Conservation (phyloP, 2,329 filamentous ascomycete genomes). For the Sporothrix schenckii region DNA sequence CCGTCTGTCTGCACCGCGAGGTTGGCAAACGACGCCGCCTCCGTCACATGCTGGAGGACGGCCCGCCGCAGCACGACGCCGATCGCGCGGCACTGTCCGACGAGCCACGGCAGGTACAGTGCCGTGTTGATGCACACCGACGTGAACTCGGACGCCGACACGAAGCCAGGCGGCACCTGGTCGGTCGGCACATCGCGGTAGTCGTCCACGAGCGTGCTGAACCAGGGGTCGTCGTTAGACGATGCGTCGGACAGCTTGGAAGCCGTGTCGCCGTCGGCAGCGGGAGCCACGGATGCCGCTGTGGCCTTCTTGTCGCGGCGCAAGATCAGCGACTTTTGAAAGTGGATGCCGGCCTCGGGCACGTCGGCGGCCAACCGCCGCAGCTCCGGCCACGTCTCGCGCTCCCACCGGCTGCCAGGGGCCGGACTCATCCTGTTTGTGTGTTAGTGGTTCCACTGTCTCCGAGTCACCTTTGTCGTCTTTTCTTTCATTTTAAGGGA, state of each 20-base stretch:
- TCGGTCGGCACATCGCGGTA: constrained; percentile 63
- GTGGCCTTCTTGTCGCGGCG: constrained; percentile 57
- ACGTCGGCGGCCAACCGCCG: constrained; percentile 62
- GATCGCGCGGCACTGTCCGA: constrained; percentile 74
- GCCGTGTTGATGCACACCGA: constrained; percentile 91
- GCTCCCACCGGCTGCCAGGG: constrained; percentile 59
- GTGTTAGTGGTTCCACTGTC: background rate
- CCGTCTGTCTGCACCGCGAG: constrained; percentile 34
- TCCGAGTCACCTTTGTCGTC: background rate
- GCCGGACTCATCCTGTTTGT: constrained; percentile 49
- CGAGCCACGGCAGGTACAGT: constrained; percentile 83
- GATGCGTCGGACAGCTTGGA: constrained; percentile 62
- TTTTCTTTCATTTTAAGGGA: background rate
- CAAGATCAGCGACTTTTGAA: constrained; percentile 63
- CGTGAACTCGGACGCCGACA: constrained; percentile 74
- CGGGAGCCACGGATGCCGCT: constrained; percentile 50
- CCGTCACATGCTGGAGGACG: constrained; percentile 68
- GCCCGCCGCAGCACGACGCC: constrained; percentile 70
- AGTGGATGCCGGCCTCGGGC: constrained; percentile 79
- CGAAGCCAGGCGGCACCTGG: constrained; percentile 65
- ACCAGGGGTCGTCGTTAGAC: constrained; percentile 71
- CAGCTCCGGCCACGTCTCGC: constrained; percentile 65
- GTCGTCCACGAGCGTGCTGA: constrained; percentile 69
- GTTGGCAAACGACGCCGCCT: constrained; percentile 64
- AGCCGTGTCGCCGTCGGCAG: constrained; percentile 46